phyloP scores from a whole-genome alignment of 2,329 filamentous ascomycete species.

The Diplocarpon mali region DNA sequence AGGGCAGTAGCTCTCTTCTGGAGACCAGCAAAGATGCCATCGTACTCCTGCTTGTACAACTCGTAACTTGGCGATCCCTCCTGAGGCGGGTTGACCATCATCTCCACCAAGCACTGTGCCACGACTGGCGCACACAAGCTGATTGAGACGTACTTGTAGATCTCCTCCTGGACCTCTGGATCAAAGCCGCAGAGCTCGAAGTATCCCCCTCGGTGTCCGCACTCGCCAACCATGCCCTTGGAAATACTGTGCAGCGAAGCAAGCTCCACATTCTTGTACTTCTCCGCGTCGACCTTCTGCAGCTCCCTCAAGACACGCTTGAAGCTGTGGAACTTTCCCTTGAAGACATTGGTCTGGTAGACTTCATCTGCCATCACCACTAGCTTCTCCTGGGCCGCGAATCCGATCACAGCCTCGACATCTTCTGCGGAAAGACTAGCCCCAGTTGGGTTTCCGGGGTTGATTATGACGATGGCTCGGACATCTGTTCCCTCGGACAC shows the following conservation, averaged over 20 bases:
- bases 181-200: conserved; percentile 93
- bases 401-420: conserved; percentile 73
- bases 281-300: conserved; percentile 62
- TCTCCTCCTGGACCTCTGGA: conserved; percentile 72
- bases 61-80: conserved; percentile 73
- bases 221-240: conserved; percentile 99
- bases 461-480: conserved; percentile 91
- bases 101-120: conserved; percentile 89
- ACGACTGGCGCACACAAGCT: conserved; percentile 92
- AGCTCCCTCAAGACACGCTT: conserved; percentile 76
- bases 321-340: conserved; percentile 91
- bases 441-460: conserved; percentile 95
- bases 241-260: conserved; percentile 87
- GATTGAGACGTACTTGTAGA: conserved; percentile 98
- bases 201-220: conserved; percentile 93
- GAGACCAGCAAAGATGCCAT: conserved; percentile 67
- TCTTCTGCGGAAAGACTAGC: conserved; percentile 71
- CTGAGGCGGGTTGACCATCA: conserved; percentile 93
- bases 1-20: conserved; percentile 71
- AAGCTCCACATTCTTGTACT: conserved; percentile 78
- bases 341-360: conserved; percentile 98
- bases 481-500: conserved; percentile 71
- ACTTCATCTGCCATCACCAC: conserved; percentile 95
- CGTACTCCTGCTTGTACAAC: conserved; percentile 78
- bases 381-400: conserved; percentile 74